Evolutionary conservation across 495 filamentous ascomycete genomes (phyloP).

Genomic region (Mytilinidion resinicola): DNA sequence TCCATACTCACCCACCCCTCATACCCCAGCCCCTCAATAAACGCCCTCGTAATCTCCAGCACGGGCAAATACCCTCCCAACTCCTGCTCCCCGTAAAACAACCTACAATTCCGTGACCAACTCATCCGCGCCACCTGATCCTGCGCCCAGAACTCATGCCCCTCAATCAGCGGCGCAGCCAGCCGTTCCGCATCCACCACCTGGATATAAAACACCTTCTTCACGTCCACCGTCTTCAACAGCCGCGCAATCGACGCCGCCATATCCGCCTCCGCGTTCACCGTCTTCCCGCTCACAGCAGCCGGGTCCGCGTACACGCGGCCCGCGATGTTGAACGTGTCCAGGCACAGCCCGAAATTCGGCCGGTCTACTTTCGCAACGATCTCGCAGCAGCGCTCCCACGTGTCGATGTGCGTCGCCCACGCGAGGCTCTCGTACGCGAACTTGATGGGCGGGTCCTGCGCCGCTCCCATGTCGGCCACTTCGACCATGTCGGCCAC

Average conservation of each 20-base stretch:
- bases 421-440: constrained; percentile 74
- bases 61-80: constrained; percentile 69
- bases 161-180: constrained; percentile 49
- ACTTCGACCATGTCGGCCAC: constrained; percentile 58
- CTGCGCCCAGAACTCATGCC: constrained; percentile 57
- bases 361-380: constrained; percentile 56
- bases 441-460: constrained; percentile 56
- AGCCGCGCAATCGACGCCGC: constrained; percentile 52
- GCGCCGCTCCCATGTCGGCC: constrained; percentile 55
- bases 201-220: constrained; percentile 75
- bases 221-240: constrained; percentile 49
- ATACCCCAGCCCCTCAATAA: constrained; percentile 60
- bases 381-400: constrained; percentile 69
- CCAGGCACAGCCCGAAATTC: constrained; percentile 74
- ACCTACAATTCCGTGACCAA: constrained; percentile 71
- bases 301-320: constrained; percentile 68
- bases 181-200: constrained; percentile 70
- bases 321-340: constrained; percentile 76
- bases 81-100: constrained; percentile 69
- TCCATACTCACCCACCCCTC: constrained; percentile 76
- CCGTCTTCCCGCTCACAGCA: constrained; percentile 44
- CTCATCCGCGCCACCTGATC: constrained; percentile 66
- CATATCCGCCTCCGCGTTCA: constrained; percentile 54
- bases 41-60: constrained; percentile 51
- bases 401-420: constrained; percentile 64